A percentile compares a stretch with the other conserved stretches of the same genome.
Evolutionary conservation across 441 rosid species (phyloP).

Genomic region (Eugenia klotzschiana): DNA sequence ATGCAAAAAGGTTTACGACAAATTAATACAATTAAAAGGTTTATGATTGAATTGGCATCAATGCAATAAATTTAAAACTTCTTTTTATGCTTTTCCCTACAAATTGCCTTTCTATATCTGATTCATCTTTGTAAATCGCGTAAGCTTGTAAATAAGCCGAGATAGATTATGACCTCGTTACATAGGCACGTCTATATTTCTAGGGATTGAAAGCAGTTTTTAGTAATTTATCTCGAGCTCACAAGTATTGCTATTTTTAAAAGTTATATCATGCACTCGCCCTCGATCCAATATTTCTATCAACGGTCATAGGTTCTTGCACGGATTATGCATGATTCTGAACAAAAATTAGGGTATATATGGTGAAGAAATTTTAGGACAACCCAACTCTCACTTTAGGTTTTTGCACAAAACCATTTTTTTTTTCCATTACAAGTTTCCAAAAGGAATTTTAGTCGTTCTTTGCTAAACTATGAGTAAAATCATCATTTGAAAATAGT

Average conservation of each 20-base stretch:
- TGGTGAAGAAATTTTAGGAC: not conserved
- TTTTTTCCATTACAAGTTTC: not conserved
- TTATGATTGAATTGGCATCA: too few relatives aligned
- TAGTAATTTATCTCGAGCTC: not conserved
- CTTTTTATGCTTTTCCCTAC: too few relatives aligned
- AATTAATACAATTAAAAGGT: too few relatives aligned
- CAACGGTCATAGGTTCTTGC: not conserved
- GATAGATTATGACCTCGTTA: not conserved
- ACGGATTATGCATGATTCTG: not conserved
- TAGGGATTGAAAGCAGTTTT: not conserved
- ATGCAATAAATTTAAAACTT: too few relatives aligned
- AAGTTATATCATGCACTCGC: not conserved
- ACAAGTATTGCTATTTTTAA: not conserved
- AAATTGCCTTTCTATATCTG: not conserved
- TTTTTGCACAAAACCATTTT: not conserved
- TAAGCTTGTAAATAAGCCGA: not conserved
- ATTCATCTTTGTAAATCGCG: not conserved
- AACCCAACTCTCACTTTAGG: not conserved
- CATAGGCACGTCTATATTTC: not conserved
- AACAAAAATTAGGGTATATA: not conserved
- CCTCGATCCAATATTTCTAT: not conserved
- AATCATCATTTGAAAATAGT: not conserved
- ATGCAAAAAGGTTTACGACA: too few relatives aligned
- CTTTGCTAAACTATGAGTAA: not conserved
- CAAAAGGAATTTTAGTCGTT: not conserved